Conservation (phyloP, 2,329 filamentous ascomycete genomes). For the Karstenula rhodostoma region DNA sequence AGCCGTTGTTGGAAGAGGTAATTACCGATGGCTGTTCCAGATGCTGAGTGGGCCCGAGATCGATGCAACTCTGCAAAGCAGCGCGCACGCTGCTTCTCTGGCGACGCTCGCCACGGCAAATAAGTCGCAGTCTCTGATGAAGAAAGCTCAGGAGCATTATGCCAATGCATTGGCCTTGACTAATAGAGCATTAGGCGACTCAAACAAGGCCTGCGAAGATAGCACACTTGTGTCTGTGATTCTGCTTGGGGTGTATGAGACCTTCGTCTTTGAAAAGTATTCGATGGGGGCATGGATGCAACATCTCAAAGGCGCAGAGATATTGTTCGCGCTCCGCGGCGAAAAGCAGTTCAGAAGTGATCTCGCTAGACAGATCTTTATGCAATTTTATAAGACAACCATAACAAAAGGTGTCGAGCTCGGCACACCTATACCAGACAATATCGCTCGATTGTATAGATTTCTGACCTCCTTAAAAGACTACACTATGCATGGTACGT, state of each 20-base stretch:
- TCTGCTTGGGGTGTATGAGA: conserved; percentile 46
- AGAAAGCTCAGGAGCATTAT: conserved; percentile 36
- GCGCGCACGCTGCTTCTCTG: conserved; percentile 34
- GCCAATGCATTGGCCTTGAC: conserved; percentile 34
- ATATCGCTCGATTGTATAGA: conserved; percentile 34
- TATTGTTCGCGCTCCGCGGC: conserved; percentile 43
- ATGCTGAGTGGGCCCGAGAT: conserved; percentile 27
- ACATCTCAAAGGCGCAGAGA: conserved; percentile 44
- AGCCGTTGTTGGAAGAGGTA: conserved; percentile 31
- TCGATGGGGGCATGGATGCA: conserved; percentile 43
- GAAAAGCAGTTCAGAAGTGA: conserved; percentile 31
- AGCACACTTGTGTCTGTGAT: conserved; percentile 41
- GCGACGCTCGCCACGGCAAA: conserved; percentile 36
- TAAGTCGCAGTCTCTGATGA: conserved; percentile 32
- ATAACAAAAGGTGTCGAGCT: conserved; percentile 34
- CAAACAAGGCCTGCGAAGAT: conserved; percentile 26
- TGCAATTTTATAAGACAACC: conserved; percentile 39
- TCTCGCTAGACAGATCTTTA: conserved; percentile 36
- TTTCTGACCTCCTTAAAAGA: conserved; percentile 20
- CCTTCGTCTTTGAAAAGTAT: conserved; percentile 35
- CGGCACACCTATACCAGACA: conserved; percentile 25
- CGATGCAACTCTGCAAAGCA: conserved; percentile 30
- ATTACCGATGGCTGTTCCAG: conserved; percentile 39
- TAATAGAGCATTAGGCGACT: conserved; percentile 30
- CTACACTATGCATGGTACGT: conserved; percentile 31